Evolutionary conservation across 139 green algal species (phyloP).

Genomic region (Tetraselmis chui): DNA sequence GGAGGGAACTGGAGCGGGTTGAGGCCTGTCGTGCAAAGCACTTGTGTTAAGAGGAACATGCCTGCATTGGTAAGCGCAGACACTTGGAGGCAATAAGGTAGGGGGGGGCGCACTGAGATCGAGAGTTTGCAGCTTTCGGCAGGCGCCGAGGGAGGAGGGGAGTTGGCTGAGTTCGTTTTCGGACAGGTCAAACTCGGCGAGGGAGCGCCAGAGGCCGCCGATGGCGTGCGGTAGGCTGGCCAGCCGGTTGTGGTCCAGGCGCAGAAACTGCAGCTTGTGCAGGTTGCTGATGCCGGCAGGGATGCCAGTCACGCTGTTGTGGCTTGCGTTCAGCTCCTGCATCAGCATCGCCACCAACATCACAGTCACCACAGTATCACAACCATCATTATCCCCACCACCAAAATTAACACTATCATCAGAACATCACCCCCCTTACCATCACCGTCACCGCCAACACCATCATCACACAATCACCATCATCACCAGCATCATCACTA

Average conservation of each 20-base stretch:
- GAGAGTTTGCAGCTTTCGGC: neutral
- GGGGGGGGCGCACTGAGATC: neutral
- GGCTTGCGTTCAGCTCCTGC: neutral
- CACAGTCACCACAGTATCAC: too few species aligned
- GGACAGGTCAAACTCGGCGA: neutral
- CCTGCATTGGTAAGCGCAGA: too few species aligned
- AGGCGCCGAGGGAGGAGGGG: neutral
- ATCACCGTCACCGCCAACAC: too few species aligned
- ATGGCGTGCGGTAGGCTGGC: neutral
- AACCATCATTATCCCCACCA: too few species aligned
- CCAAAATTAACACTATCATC: too few species aligned
- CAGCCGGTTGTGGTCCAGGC: neutral
- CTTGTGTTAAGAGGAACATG: neutral
- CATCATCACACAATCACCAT: too few species aligned
- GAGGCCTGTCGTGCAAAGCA: neutral
- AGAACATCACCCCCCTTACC: too few species aligned
- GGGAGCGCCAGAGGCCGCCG: neutral
- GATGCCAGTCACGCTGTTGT: neutral
- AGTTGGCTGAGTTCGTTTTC: neutral
- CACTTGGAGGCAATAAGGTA: neutral
- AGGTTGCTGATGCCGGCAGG: neutral
- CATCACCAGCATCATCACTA: too few species aligned
- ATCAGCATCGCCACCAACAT: too few species aligned
- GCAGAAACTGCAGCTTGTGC: neutral
- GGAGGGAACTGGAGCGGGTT: neutral